These are phyloP conservation scores for Volutella citrinella DNA, from an alignment of 2,329 filamentous ascomycete genomes.

Conservation along the genomic window DNA sequence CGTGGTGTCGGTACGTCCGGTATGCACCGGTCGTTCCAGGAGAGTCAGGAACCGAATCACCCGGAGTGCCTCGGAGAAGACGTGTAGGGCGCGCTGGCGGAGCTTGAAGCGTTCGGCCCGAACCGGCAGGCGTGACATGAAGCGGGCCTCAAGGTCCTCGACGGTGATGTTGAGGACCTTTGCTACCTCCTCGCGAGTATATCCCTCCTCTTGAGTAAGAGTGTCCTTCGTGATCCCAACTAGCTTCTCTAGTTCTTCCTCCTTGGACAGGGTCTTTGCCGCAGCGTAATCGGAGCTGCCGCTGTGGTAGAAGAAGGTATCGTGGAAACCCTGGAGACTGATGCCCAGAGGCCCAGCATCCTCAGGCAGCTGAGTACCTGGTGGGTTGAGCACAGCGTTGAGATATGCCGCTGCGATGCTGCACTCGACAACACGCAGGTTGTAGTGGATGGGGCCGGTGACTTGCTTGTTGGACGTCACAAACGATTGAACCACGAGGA, in stretches of 20 bases:
- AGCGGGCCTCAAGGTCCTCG: conserved; percentile 69
- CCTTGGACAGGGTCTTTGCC: conserved; percentile 42
- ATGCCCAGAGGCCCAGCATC: conserved; percentile 82
- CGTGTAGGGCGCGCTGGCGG: conserved; percentile 82
- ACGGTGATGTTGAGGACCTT: conserved; percentile 66
- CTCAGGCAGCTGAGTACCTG: conserved; percentile 60
- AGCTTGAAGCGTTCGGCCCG: conserved; percentile 85
- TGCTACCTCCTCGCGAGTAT: conserved; percentile 83
- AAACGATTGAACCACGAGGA: conserved; percentile 92
- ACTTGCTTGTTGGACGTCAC: conserved; percentile 93
- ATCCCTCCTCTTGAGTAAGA: conserved; percentile 77
- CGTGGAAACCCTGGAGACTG: conserved; percentile 83
- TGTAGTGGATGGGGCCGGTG: conserved; percentile 92
- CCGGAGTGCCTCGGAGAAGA: conserved; percentile 83
- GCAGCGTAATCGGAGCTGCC: conserved; percentile 36
- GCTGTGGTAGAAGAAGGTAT: conserved; percentile 66
- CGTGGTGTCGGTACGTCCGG: conserved; percentile 48
- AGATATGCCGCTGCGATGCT: conserved; percentile 77
- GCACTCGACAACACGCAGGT: conserved; percentile 93
- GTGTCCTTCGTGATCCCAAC: conserved; percentile 66
- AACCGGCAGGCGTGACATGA: conserved; percentile 85
- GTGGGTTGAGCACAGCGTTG: conserved; percentile 55
- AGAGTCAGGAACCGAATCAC: conserved; percentile 81
- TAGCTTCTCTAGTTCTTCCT: conserved; percentile 71
- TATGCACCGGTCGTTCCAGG: conserved; percentile 53